Evolutionary conservation across 2,329 filamentous ascomycete genomes (phyloP).

Genomic region (Onygenales sp.): DNA sequence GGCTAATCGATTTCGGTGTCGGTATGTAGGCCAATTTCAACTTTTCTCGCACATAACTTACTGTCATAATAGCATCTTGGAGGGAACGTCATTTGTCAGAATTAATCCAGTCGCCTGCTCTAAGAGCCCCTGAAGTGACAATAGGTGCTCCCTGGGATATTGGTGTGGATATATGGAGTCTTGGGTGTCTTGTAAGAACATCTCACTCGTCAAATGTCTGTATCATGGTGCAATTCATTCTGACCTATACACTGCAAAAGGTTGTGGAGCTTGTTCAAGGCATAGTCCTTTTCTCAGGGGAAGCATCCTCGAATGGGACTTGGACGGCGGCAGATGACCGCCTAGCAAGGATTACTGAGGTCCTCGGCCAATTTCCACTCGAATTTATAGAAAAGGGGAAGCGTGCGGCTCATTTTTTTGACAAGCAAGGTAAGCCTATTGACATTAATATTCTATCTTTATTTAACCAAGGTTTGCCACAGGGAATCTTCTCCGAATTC

Average conservation of each 20-base stretch:
- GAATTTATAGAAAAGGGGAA: slow-evolving; percentile 13
- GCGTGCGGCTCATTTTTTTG: slow-evolving; percentile 13
- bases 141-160: slow-evolving; percentile 18
- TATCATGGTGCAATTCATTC: not conserved
- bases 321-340: slow-evolving; percentile 20
- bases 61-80: slow-evolving; percentile 12
- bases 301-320: slow-evolving; percentile 14
- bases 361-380: slow-evolving; percentile 16
- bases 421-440: slow-evolving; percentile 11
- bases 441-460: not conserved
- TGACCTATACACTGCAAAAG: slow-evolving; percentile 5
- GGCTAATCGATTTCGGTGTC: slow-evolving; percentile 16
- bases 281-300: slow-evolving; percentile 17
- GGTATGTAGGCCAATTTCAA: slow-evolving; percentile 8
- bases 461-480: not conserved
- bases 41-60: not conserved
- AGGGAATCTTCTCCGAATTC: slow-evolving; percentile 18
- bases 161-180: slow-evolving; percentile 22
- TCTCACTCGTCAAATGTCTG: not conserved
- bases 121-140: slow-evolving; percentile 17
- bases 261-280: slow-evolving; percentile 17
- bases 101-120: slow-evolving; percentile 13
- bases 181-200: slow-evolving; percentile 19
- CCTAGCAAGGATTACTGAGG: slow-evolving; percentile 18
- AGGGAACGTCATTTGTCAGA: slow-evolving; percentile 12